Conservation (phyloP, 768 basidiomycete genomes). For the Aureoboletus auriporus region DNA sequence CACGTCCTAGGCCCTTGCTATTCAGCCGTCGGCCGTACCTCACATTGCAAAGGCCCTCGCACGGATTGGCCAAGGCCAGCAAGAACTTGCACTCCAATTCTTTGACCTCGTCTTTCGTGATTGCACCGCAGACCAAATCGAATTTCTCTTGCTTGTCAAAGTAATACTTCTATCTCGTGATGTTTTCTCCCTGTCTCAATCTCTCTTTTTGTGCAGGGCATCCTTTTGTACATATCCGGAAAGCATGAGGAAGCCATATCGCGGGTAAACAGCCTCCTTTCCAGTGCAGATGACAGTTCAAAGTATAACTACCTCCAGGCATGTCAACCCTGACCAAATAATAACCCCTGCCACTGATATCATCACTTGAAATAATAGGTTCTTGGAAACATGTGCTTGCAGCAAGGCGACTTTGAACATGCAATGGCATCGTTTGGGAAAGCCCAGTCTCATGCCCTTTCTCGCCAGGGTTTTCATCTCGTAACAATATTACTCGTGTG, state of each 20-base stretch:
- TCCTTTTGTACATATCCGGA: neutral
- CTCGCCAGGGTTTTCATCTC: neutral
- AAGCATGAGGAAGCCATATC: slow-evolving; percentile 1
- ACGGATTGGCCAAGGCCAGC: neutral
- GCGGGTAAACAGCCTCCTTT: neutral
- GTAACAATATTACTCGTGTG: slow-evolving; percentile 1
- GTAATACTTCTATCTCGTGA: neutral
- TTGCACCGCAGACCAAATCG: neutral
- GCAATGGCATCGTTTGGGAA: neutral
- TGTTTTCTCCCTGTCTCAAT: no score
- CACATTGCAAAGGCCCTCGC: slow-evolving; percentile 7
- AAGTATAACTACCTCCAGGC: slow-evolving; percentile 1
- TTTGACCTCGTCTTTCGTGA: slow-evolving; percentile 5
- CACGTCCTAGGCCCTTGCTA: slow-evolving; percentile 2
- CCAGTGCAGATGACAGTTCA: neutral
- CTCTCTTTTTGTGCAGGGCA: neutral
- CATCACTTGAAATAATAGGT: neutral
- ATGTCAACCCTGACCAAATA: neutral
- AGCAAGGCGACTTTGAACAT: slow-evolving; percentile 1
- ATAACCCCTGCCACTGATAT: neutral
- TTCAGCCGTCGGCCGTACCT: neutral
- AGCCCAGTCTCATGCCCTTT: neutral
- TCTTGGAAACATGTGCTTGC: slow-evolving; percentile 1
- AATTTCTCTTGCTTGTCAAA: slow-evolving; percentile 3
- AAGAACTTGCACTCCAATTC: neutral